phyloP scores from a whole-genome alignment of 495 filamentous ascomycete species.

The Neurospora africana region DNA sequence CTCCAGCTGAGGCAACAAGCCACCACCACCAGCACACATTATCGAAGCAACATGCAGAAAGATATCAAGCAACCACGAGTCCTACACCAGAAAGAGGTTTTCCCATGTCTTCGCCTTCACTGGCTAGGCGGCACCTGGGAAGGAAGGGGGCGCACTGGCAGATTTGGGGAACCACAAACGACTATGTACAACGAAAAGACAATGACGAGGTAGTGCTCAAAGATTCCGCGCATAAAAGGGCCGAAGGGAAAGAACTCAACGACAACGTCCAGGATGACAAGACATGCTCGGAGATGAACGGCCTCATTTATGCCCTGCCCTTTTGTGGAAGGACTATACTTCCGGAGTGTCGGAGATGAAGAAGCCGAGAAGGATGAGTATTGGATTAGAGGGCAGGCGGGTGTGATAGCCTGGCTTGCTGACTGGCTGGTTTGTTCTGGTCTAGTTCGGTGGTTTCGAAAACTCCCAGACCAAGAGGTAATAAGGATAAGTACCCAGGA shows the following conservation, averaged over 20 bases:
- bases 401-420: background rate
- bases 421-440: background rate
- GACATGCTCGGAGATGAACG: background rate
- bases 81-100: background rate
- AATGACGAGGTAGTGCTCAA: too few species aligned
- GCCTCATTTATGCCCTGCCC: background rate
- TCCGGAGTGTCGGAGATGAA: background rate
- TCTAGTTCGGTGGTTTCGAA: background rate
- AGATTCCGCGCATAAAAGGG: background rate
- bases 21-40: background rate
- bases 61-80: background rate
- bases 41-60: background rate
- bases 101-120: background rate
- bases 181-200: background rate
- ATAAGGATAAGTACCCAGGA: background rate
- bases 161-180: background rate
- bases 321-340: background rate
- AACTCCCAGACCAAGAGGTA: background rate
- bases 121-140: background rate
- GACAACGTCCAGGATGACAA: background rate
- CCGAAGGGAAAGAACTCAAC: background rate
- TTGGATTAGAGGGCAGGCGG: background rate
- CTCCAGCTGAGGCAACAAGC: background rate
- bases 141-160: background rate
- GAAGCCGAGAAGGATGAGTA: background rate